These are phyloP conservation scores for Clohesyomyces aquaticus DNA, from an alignment of 495 filamentous ascomycete species.

Conservation along the genomic window DNA sequence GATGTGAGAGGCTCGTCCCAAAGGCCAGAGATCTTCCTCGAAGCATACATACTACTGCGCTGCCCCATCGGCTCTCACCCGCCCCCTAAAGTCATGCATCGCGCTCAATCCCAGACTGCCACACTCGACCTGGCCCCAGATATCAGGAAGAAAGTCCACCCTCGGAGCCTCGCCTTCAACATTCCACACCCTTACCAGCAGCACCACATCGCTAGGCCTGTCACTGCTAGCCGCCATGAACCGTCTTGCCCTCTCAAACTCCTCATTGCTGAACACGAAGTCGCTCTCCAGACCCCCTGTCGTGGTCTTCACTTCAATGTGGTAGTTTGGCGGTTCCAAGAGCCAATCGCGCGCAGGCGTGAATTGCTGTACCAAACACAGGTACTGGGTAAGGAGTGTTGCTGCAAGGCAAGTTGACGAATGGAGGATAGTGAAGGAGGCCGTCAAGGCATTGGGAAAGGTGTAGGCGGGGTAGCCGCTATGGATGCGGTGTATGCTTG, in stretches of 20 bases:
- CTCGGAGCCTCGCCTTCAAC: not conserved
- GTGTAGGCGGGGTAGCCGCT: slow-evolving; percentile 1
- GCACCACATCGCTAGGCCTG: slow-evolving; percentile 1
- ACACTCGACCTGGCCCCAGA: not conserved
- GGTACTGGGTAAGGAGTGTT: not conserved
- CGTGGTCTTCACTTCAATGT: slow-evolving; percentile 8
- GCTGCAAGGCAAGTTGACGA: not conserved
- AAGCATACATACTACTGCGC: not conserved
- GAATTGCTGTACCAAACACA: not conserved
- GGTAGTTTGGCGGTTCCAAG: not conserved
- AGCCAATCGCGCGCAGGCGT: not conserved
- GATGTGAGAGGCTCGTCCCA: too few relatives aligned
- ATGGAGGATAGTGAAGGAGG: slow-evolving; percentile 1
- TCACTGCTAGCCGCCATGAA: not conserved
- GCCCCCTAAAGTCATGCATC: not conserved
- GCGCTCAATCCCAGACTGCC: not conserved
- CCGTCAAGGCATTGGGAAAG: not conserved
- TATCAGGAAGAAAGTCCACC: not conserved
- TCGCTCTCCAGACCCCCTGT: not conserved
- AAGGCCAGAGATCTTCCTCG: too few relatives aligned
- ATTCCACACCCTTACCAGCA: slow-evolving; percentile 3
- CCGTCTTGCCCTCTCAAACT: not conserved
- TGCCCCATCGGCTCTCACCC: not conserved
- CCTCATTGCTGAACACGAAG: slow-evolving; percentile 3
- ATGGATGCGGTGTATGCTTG: not conserved